Conservation (phyloP, 257 asterid species). For the Przewalskia tangutica region DNA sequence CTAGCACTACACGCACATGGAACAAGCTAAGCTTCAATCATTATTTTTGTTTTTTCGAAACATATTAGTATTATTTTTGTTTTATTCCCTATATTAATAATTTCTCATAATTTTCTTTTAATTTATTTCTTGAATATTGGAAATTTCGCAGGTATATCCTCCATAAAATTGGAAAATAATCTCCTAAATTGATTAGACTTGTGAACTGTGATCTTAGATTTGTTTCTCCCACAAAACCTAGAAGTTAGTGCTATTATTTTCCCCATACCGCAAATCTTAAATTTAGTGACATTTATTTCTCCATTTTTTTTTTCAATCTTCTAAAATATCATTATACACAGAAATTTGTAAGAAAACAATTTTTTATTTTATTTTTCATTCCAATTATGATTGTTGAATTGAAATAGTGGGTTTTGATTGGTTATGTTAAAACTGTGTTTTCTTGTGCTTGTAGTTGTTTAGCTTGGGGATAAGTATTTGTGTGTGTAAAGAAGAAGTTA, state of each 20-base stretch:
- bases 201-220: conserved; percentile 8
- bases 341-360: too few species aligned
- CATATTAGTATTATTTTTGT: not conserved
- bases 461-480: not conserved
- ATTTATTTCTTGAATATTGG: not conserved
- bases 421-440: not conserved
- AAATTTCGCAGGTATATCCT: not conserved
- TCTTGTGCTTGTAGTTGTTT: not conserved
- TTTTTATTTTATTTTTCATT: not conserved
- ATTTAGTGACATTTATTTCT: conserved; percentile 3
- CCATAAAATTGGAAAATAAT: not conserved
- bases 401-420: not conserved
- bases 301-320: not conserved
- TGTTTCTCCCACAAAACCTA: conserved; percentile 9
- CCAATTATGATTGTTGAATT: not conserved
- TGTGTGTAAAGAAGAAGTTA: not conserved
- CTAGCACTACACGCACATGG: not conserved
- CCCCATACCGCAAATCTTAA: not conserved
- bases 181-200: not conserved
- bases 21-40: not conserved
- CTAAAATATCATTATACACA: too few species aligned
- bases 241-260: not conserved
- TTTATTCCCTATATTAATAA: not conserved
- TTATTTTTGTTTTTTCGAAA: not conserved
- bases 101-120: not conserved